Evolutionary conservation across 768 basidiomycete genomes (phyloP), one percentile per base, ranked within the genome.

Genomic region (Termitomyces sp.): DNA sequence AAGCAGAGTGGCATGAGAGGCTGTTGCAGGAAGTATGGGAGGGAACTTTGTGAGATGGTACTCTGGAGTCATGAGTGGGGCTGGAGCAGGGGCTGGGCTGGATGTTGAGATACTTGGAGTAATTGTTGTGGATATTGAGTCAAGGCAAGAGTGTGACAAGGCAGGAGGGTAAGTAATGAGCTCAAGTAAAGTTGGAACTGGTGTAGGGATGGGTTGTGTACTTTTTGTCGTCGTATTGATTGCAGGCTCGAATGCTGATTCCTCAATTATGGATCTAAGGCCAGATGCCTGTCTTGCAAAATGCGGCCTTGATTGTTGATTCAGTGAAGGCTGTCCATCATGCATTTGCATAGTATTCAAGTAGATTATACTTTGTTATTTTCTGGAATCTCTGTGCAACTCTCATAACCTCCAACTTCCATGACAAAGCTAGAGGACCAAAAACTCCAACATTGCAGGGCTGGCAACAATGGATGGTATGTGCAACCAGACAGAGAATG

Each of bases 371-470:
- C 38, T 67, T 67, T 48, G 40, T 50, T 28, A 66, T 66, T 16
- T 39, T 39, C 13, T 39, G 39, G 35, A 11, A 62, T 63, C 7
- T 32, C 7, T 45, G 52, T 22, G 52, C 15, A 35, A 42, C 20
- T 40, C n/a, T 28, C 24, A 33, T 72, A 9, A 76, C 71, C 50
- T 66, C 45, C n/a, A 64, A 38, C 54, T 72, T 72, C 76, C 76
- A 77, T 32, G 60, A 35, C 0, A 50, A 38, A 44, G 69, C 67
- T 8, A 79, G 69, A 13, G 76, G 76, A 2, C 75, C 71, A 63
- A 79, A 79, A 15, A 76, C 70, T 22, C 72, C 69, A 40, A 78
- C 74, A 66, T 79, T 70, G 45, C 69, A 72, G 7, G 75, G 74
- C 59, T 79, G 75, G 2, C 73, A 63, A n/a, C 52, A 61, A 63